Percentiles rank a stretch among this genome's conserved stretches.
Conservation (phyloP, 768 basidiomycete species). For the Boletus eberwhitei region DNA sequence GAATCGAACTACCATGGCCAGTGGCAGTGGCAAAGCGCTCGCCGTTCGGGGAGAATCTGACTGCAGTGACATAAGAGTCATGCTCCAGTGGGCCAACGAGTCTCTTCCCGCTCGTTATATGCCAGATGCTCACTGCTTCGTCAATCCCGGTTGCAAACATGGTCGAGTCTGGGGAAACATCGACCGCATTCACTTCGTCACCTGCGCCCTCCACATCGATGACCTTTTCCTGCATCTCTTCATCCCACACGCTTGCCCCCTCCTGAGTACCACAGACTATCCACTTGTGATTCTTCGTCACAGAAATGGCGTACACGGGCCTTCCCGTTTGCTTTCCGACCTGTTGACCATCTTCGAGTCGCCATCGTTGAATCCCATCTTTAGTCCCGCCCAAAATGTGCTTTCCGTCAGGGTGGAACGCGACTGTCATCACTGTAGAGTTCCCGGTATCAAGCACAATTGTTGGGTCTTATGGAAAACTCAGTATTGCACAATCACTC, state of each 20-base stretch:
- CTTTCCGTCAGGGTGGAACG: not conserved
- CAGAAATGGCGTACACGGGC: too few relatives aligned
- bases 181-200: accelerated
- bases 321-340: not conserved
- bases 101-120: too few relatives aligned
- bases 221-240: not conserved
- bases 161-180: too few relatives aligned
- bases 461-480: not conserved
- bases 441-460: not conserved
- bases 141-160: too few relatives aligned
- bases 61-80: too few relatives aligned
- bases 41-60: too few relatives aligned
- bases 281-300: not conserved
- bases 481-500: not conserved
- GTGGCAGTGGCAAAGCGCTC: too few relatives aligned
- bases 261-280: not conserved
- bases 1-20: too few relatives aligned
- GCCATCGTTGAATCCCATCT: too few relatives aligned
- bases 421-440: not conserved
- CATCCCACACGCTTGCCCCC: not conserved
- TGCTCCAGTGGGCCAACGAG: too few relatives aligned
- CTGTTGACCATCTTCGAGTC: too few relatives aligned
- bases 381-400: not conserved
- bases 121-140: too few relatives aligned
- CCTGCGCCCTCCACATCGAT: not conserved